Percentiles rank a stretch among this genome's conserved stretches.
Evolutionary conservation across 352 stramenopile species (phyloP).

Genomic region (Phytopythium cucurbitacearum): DNA sequence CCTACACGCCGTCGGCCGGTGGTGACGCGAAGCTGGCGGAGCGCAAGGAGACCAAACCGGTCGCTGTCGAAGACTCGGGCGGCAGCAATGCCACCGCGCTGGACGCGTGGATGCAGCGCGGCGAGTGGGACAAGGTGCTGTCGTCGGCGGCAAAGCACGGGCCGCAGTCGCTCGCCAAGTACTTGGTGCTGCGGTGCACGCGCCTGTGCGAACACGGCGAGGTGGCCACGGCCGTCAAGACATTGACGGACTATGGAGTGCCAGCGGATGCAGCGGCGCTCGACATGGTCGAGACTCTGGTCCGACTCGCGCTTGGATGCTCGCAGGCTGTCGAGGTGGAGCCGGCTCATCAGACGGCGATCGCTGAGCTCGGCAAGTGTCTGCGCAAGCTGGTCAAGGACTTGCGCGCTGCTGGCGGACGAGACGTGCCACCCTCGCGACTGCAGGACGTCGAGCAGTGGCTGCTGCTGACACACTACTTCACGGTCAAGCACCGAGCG

Average conservation of each 20-base stretch:
- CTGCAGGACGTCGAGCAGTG: slow-evolving; percentile 77
- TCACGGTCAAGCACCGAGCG: slow-evolving; percentile 68
- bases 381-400: slow-evolving; percentile 74
- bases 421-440: slow-evolving; percentile 43
- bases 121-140: slow-evolving; percentile 92
- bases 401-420: slow-evolving; percentile 33
- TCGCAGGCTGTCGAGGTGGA: slow-evolving; percentile 36
- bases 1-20: slow-evolving; percentile 49
- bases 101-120: slow-evolving; percentile 90
- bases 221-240: slow-evolving; percentile 69
- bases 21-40: slow-evolving; percentile 44
- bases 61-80: slow-evolving; percentile 29
- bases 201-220: slow-evolving; percentile 75
- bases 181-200: slow-evolving; percentile 72
- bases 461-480: slow-evolving; percentile 75
- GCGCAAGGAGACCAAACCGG: slow-evolving; percentile 54
- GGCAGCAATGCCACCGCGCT: slow-evolving; percentile 49
- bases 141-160: slow-evolving; percentile 80
- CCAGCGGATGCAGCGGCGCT: slow-evolving; percentile 55
- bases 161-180: slow-evolving; percentile 75
- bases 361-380: slow-evolving; percentile 68
- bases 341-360: slow-evolving; percentile 30
- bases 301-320: slow-evolving; percentile 49
- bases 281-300: slow-evolving; percentile 49
- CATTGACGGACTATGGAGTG: slow-evolving; percentile 73